A percentile compares a stretch with the other conserved stretches of the same genome.
These are phyloP conservation scores for Quercus cerris DNA, from an alignment of 306 rosid genomes.

Conservation along the genomic window DNA sequence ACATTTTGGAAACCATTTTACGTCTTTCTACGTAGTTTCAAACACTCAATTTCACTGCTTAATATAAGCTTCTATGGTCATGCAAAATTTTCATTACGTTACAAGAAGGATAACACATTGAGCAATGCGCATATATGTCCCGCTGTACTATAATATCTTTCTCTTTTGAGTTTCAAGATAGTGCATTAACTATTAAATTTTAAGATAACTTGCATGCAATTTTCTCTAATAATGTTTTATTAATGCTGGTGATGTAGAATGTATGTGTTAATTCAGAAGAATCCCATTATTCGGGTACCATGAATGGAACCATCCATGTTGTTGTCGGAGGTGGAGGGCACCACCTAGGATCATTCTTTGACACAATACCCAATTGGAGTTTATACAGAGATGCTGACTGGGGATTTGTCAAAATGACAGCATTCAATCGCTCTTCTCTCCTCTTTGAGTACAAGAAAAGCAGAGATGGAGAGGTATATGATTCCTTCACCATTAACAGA, in stretches of 20 bases:
- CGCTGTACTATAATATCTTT: not conserved
- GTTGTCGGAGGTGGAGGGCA: constrained; percentile 85
- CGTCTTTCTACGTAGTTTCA: too few relatives aligned
- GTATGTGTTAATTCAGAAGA: constrained; percentile 60
- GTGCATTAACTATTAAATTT: not conserved
- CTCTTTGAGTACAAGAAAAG: constrained; percentile 77
- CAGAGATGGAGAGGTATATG: constrained; percentile 65
- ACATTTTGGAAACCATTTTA: too few relatives aligned
- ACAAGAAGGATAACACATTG: too few relatives aligned
- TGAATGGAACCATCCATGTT: constrained; percentile 79
- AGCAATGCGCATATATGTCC: not conserved
- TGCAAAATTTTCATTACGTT: too few relatives aligned
- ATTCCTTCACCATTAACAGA: constrained; percentile 65
- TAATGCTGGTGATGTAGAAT: constrained; percentile 43
- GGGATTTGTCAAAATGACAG: constrained; percentile 77
- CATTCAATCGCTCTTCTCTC: constrained; percentile 71
- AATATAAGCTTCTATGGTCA: too few relatives aligned
- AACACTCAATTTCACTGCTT: too few relatives aligned
- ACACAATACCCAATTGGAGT: constrained; percentile 60
- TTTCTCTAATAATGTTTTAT: not conserved
- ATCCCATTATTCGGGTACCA: constrained; percentile 49
- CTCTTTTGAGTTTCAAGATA: not conserved
- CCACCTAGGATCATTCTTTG: constrained; percentile 48
- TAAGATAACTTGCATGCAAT: not conserved
- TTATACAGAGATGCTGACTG: constrained; percentile 67